These are phyloP conservation scores for Chlamydomonas sp. DNA, from an alignment of 139 green algal species.

Conservation along the genomic window DNA sequence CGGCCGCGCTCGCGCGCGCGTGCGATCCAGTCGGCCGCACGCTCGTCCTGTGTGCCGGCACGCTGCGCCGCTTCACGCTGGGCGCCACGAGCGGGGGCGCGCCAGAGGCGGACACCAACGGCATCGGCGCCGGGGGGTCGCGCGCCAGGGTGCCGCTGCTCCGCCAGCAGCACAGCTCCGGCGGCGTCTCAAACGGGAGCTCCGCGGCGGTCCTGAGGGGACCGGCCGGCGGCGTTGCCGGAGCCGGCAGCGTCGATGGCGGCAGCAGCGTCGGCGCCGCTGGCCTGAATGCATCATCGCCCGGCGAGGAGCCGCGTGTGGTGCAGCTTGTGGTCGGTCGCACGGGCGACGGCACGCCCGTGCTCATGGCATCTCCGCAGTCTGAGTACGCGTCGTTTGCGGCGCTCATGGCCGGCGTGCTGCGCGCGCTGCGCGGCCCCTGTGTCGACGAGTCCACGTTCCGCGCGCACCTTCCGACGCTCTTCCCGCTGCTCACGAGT, in stretches of 20 bases:
- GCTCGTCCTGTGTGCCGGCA: constrained; percentile 56
- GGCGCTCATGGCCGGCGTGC: constrained; percentile 41
- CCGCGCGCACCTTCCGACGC: constrained; percentile 50
- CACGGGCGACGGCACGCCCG: constrained; percentile 25
- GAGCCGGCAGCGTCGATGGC: not conserved
- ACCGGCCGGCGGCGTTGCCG: not conserved
- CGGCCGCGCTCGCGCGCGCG: no score
- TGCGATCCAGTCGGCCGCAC: constrained; percentile 30
- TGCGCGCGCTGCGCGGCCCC: constrained; percentile 8
- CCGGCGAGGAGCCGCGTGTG: constrained; percentile 8
- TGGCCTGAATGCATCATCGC: not conserved
- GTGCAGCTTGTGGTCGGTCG: constrained; percentile 31
- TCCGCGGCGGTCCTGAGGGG: no score
- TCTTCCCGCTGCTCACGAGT: constrained; percentile 81
- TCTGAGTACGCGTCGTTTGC: constrained; percentile 61
- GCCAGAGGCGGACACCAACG: not conserved
- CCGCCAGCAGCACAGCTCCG: no score
- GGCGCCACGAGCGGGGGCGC: not conserved
- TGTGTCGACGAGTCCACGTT: constrained; percentile 58
- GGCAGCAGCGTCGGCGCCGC: not conserved
- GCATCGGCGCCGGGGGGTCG: not conserved
- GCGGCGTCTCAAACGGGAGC: no score
- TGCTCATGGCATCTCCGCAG: constrained; percentile 38
- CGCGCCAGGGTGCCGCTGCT: not conserved
- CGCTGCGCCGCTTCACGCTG: constrained; percentile 59